Conservation (phyloP, 202 grass and related monocot species). For the Bolboschoenoplectus hybrid region DNA sequence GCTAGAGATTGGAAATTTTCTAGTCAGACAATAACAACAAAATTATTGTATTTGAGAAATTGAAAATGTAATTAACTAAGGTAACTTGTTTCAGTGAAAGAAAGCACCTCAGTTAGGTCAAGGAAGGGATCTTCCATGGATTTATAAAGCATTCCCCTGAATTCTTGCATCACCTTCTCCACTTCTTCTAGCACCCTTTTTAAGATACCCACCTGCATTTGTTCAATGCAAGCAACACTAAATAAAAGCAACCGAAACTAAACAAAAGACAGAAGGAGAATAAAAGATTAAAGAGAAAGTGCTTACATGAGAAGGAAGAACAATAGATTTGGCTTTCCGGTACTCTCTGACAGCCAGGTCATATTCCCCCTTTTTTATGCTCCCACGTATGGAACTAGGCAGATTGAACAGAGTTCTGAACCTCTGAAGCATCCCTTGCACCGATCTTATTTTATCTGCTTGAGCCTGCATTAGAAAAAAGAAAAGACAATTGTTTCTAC, state of each 20-base stretch:
- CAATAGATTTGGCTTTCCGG: conserved; percentile 99
- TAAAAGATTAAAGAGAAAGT: conserved; percentile 41
- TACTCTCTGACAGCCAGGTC: conserved; percentile 99
- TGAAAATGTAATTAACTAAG: conserved; percentile 3
- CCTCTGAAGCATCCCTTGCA: conserved; percentile 99
- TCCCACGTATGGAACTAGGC: conserved; percentile 91
- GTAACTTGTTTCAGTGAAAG: conserved; percentile 25
- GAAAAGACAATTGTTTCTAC: not conserved
- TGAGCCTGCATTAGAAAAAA: conserved; percentile 62
- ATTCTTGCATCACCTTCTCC: conserved; percentile 99
- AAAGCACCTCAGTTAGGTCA: conserved; percentile 82
- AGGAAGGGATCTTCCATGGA: conserved; percentile 99
- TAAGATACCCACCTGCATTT: conserved; percentile 88
- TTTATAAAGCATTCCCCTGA: conserved; percentile 98
- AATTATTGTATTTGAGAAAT: conserved; percentile 9
- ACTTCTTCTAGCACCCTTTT: conserved; percentile 99
- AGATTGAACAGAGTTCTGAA: conserved; percentile 95
- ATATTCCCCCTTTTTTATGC: conserved; percentile 96
- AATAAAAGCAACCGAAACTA: conserved; percentile 1
- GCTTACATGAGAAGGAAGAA: conserved; percentile 96
- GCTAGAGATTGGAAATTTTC: conserved; percentile 55
- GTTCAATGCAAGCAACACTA: conserved; percentile 12
- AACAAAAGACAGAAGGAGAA: conserved; percentile 1
- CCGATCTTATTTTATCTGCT: conserved; percentile 99
- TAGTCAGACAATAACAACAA: conserved; percentile 43